A percentile compares a stretch with the other conserved stretches of the same genome.
These are phyloP conservation scores for Corylus heterophylla DNA, from an alignment of 306 rosid genomes.

Conservation along the genomic window DNA sequence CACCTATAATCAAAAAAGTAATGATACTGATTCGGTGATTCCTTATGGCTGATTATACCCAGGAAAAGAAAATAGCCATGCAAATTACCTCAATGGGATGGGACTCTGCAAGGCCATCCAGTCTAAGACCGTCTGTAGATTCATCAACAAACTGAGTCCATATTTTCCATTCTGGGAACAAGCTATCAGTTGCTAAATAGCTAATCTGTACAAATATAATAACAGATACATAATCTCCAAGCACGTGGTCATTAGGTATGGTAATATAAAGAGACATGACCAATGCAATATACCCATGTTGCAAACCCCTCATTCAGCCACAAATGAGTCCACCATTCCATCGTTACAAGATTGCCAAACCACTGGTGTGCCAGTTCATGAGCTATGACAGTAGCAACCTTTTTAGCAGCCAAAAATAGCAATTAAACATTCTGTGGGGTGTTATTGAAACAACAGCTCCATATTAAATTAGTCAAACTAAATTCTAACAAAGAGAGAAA, in stretches of 20 bases:
- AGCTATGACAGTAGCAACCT: slow-evolving; percentile 91
- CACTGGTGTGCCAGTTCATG: slow-evolving; percentile 98
- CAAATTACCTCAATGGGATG: slow-evolving; percentile 56
- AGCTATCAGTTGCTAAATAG: slow-evolving; percentile 82
- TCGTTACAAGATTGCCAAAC: slow-evolving; percentile 99
- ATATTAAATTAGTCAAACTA: slow-evolving; percentile 22
- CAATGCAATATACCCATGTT: slow-evolving; percentile 72
- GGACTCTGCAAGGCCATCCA: slow-evolving; percentile 94
- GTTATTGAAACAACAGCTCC: slow-evolving; percentile 17
- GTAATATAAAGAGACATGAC: slow-evolving; percentile 11
- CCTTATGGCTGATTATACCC: slow-evolving; percentile 12
- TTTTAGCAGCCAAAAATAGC: slow-evolving; percentile 30
- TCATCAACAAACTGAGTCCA: slow-evolving; percentile 96
- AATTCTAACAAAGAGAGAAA: slow-evolving; percentile 19
- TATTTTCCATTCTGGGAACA: slow-evolving; percentile 92
- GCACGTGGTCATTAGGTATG: slow-evolving; percentile 10
- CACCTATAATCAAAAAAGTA: background rate
- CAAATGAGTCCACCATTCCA: slow-evolving; percentile 99
- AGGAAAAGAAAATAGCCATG: background rate
- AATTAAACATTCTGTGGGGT: slow-evolving; percentile 14
- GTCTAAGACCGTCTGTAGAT: slow-evolving; percentile 65
- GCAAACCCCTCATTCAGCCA: slow-evolving; percentile 99
- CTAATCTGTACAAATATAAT: slow-evolving; percentile 63
- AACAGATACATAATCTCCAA: background rate
- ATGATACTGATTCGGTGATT: slow-evolving; percentile 18